These are phyloP conservation scores for Rhodomyrtus tomentosa DNA, from an alignment of 345 rosid genomes.

Conservation along the genomic window DNA sequence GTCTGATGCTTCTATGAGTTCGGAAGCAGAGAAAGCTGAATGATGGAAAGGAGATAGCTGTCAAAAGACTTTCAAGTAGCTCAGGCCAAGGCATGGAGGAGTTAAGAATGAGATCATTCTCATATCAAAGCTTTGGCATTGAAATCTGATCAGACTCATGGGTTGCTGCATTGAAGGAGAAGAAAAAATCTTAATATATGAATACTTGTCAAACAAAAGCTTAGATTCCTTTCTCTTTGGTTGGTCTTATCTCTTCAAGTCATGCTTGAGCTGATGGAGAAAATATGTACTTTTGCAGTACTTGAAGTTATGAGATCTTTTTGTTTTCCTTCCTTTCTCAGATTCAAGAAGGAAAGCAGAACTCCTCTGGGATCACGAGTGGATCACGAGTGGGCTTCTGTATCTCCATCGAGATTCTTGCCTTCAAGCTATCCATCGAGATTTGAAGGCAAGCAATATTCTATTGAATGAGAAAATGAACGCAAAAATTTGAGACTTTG, in stretches of 20 bases:
- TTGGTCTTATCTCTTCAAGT: neutral
- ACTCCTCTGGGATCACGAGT: too few species aligned
- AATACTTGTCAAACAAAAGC: slow-evolving; percentile 1
- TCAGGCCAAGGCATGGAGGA: slow-evolving; percentile 55
- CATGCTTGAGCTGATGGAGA: neutral
- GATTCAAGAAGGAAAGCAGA: slow-evolving; percentile 3
- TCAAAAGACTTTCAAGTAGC: slow-evolving; percentile 36
- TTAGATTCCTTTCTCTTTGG: neutral
- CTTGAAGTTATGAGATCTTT: neutral
- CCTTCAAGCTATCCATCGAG: slow-evolving; percentile 22
- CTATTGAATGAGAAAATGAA: slow-evolving; percentile 16
- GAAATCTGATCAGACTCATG: slow-evolving; percentile 43
- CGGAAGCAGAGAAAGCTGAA: slow-evolving; percentile 28
- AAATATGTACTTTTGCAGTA: neutral
- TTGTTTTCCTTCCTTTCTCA: neutral
- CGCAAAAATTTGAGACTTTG: slow-evolving; percentile 30
- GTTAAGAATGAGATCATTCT: slow-evolving; percentile 39
- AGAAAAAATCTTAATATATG: slow-evolving; percentile 44
- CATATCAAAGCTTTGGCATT: slow-evolving; percentile 47
- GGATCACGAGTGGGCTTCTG: too few species aligned
- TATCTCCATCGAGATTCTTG: slow-evolving; percentile 26
- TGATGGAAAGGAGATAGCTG: slow-evolving; percentile 38
- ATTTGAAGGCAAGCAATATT: slow-evolving; percentile 19
- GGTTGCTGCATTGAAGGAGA: slow-evolving; percentile 51
- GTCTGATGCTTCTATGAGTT: neutral